Evolutionary conservation across 2,329 filamentous ascomycete genomes (phyloP), one percentile per base, ranked within the genome.

Genomic region (Alternaria triticina): DNA sequence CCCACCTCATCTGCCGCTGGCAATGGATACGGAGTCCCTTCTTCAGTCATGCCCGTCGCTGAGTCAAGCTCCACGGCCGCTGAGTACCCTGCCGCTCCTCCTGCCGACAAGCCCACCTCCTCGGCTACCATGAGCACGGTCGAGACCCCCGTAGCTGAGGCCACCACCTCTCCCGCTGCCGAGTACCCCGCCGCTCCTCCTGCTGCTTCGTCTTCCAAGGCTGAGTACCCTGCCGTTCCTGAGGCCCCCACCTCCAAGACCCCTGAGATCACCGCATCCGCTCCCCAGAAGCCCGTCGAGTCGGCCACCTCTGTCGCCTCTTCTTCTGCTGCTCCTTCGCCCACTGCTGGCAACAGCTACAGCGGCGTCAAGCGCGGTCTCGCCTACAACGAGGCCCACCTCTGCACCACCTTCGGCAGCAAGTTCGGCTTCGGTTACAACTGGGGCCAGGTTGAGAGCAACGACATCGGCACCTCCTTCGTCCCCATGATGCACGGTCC

Each of bases 391-490:
- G 82, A 87, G 30, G 83, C 83, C 59, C 70, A 69, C 27, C 82
- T 90, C 36, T 84, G 86, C 76, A 79, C 82, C 58, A 71, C 79
- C 66, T 89, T 92, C 77, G 73, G 80, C 50, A 75, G 77, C 54
- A 75, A 85, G 62, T 83, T 87, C 73, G 79, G 80, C 44, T 92
- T 90, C 88, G 85, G 81, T 51, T 91, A 91, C 85, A 91, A 91
- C 86, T 93, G 90, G 90, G 88, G 81, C 47, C 69, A 74, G 27
- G 62, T 66, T 43, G 69, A 73, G 59, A 70, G 63, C 51, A 78
- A 81, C 62, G 81, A 82, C 43, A 81, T 84, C 15, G 75, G 78
- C 20, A 74, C 89, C 71, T 82, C 85, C 73, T 94, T 84, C 81
- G 84, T 91, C 57, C 91, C 91, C 67, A 91, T 76, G 65, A 74